Base-by-base conservation (phyloP, 768 basidiomycete genomes). In the Russula lepida region DNA sequence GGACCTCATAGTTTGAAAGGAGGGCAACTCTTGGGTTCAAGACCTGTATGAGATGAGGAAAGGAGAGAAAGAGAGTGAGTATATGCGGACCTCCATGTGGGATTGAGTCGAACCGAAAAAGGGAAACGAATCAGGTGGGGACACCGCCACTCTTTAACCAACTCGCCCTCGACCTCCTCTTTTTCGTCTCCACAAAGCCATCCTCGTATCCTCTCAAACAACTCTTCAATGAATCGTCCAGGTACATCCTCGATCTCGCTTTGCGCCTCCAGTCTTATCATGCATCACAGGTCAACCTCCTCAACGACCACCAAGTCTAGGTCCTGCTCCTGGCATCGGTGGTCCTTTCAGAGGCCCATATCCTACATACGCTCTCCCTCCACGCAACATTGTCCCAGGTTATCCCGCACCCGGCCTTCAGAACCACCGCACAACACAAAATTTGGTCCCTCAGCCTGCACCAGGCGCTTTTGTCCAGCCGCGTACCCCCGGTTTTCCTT, bases 1-100 rank as follows among this genome's bases (percentile, higher is more conserved):
- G 76, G 62, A 97, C 93, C 72, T 98, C 95, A 68, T 78, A 83
- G 73, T 97, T 95, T 33, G 92, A 88, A 17, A 98, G 81, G 56
- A 95, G 82, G n/a, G 90, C 84, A 17, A 88, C 77, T 54, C 88
- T 82, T 12, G 84, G 69, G 63, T 87, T 84, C 59, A 91, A 68
- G 27, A 90, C 82, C 88, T 91, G 28, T 11, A 25, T 2, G 1
- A 25, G 27, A 35, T 19, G 53, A 48, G 23, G 33, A 49, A 52
- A 35, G 30, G 28, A 19, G 35, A 28, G 15, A 8, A 43, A 8
- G 4, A 15, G 19, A 19, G 13, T 3, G 2, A 9, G 33, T n/a
- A 27, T 28, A 51, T 1, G n/a, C 54, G 19, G 35, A 65, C 56
- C 61, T 65, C 35, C 62, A 65, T 65, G 30, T 44, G 43, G 23